phyloP scores from a whole-genome alignment of 805 yeast genomes.

The Priceomyces fermenticarens region DNA sequence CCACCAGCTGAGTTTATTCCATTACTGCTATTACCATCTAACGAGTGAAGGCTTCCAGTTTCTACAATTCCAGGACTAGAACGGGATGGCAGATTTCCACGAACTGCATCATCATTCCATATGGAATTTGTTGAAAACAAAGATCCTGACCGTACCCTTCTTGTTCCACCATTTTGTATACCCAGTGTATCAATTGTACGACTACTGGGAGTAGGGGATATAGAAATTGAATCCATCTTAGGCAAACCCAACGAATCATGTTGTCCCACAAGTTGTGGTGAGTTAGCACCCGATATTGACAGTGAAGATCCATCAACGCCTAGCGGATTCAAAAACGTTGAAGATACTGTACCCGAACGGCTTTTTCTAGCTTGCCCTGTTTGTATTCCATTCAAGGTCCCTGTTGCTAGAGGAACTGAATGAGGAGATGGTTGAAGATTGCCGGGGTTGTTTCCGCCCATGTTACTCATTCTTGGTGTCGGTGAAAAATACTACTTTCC shows the following conservation, averaged over 20 bases:
- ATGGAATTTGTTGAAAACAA: constrained; percentile 49
- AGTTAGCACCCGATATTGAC: constrained; percentile 12
- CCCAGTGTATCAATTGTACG: constrained; percentile 17
- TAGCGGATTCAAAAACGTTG: constrained; percentile 40
- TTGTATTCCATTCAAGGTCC: constrained; percentile 21
- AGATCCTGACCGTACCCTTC: constrained; percentile 57
- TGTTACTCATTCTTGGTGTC: constrained; percentile 3
- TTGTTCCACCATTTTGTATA: constrained; percentile 15
- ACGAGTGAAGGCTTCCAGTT: constrained; percentile 14
- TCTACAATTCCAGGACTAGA: constrained; percentile 12
- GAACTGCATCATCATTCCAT: constrained; percentile 51
- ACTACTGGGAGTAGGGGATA: constrained; percentile 14
- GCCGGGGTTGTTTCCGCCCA: constrained; percentile 4
- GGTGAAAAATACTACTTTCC: not conserved
- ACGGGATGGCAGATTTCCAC: constrained; percentile 15
- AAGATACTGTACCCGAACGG: constrained; percentile 79
- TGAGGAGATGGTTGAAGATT: constrained; percentile 28
- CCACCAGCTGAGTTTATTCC: constrained; percentile 8
- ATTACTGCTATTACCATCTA: constrained; percentile 10
- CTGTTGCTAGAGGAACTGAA: constrained; percentile 26
- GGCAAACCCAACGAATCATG: constrained; percentile 11
- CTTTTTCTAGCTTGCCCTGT: constrained; percentile 49
- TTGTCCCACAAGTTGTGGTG: constrained; percentile 15
- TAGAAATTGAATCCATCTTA: constrained; percentile 16
- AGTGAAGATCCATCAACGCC: constrained; percentile 3